phyloP scores from a whole-genome alignment of 2,329 filamentous ascomycete species.

The Metarhizium robertsii region DNA sequence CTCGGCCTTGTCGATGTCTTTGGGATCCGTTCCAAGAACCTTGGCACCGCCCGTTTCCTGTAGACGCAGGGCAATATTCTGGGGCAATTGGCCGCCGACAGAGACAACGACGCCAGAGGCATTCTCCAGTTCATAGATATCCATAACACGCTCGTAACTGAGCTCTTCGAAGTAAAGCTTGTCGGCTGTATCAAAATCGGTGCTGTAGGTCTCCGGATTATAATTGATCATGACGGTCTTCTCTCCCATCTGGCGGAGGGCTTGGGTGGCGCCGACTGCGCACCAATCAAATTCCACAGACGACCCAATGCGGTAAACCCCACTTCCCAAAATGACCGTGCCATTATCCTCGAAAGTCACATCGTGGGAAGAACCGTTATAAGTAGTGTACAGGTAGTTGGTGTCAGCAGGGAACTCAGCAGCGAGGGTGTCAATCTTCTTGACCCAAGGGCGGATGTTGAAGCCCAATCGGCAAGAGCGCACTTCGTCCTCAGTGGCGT shows the following conservation, averaged over 20 bases:
- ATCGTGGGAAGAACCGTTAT: slow-evolving; percentile 91
- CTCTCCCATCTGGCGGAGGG: slow-evolving; percentile 77
- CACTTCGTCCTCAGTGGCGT: slow-evolving; percentile 81
- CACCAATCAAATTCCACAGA: slow-evolving; percentile 99
- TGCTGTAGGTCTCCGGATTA: slow-evolving; percentile 73
- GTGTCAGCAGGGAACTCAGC: slow-evolving; percentile 93
- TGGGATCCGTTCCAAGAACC: slow-evolving; percentile 83
- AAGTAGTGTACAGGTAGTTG: slow-evolving; percentile 96
- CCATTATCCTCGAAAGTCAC: slow-evolving; percentile 90
- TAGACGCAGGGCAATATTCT: slow-evolving; percentile 92
- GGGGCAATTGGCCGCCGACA: slow-evolving; percentile 89
- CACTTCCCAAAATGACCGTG: slow-evolving; percentile 79
- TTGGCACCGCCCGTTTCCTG: slow-evolving; percentile 87
- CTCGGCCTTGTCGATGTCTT: slow-evolving; percentile 95
- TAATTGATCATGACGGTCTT: slow-evolving; percentile 98
- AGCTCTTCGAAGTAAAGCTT: slow-evolving; percentile 95
- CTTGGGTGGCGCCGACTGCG: slow-evolving; percentile 79
- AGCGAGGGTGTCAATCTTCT: slow-evolving; percentile 95
- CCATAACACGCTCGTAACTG: slow-evolving; percentile 95
- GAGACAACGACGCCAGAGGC: slow-evolving; percentile 86
- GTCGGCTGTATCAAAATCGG: slow-evolving; percentile 84
- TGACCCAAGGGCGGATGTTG: slow-evolving; percentile 89
- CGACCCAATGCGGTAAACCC: slow-evolving; percentile 95
- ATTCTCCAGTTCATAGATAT: slow-evolving; percentile 90
- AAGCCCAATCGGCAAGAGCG: slow-evolving; percentile 77